phyloP scores from a whole-genome alignment of 2,329 filamentous ascomycete genomes.

The Cadophora sp. region DNA sequence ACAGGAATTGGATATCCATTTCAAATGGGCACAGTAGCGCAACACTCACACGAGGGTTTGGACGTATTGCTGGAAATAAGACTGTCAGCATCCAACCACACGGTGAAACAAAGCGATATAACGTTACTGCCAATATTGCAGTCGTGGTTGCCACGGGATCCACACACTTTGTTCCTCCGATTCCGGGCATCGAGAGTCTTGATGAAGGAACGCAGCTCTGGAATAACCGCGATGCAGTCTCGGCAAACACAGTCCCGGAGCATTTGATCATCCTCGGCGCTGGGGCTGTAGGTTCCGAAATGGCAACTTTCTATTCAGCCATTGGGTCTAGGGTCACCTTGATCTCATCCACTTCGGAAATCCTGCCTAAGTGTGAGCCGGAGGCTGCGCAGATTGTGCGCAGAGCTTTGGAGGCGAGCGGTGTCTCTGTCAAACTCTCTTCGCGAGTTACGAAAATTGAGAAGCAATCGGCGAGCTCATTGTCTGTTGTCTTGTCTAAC shows the following conservation, averaged over 20 bases:
- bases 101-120: background rate
- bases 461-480: constrained; percentile 4
- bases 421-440: constrained; percentile 19
- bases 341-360: constrained; percentile 22
- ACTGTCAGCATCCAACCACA: constrained; percentile 6
- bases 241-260: constrained; percentile 17
- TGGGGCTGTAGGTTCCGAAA: constrained; percentile 27
- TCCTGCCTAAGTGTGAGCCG: constrained; percentile 22
- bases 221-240: constrained; percentile 22
- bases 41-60: constrained; percentile 21
- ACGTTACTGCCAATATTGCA: constrained; percentile 8
- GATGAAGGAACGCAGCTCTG: constrained; percentile 20
- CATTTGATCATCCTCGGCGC: constrained; percentile 27
- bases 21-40: constrained; percentile 18
- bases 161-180: background rate
- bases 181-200: constrained; percentile 4
- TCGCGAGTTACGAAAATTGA: constrained; percentile 8
- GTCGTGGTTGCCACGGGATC: constrained; percentile 1
- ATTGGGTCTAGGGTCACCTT: constrained; percentile 25
- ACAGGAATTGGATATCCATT: constrained; percentile 13
- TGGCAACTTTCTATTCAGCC: constrained; percentile 24
- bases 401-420: constrained; percentile 14
- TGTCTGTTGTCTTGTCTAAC: constrained; percentile 19
- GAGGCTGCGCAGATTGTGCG: constrained; percentile 23
- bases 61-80: constrained; percentile 16